Conservation (phyloP, 768 basidiomycete genomes). For the Hygrophorus pudorinus region DNA sequence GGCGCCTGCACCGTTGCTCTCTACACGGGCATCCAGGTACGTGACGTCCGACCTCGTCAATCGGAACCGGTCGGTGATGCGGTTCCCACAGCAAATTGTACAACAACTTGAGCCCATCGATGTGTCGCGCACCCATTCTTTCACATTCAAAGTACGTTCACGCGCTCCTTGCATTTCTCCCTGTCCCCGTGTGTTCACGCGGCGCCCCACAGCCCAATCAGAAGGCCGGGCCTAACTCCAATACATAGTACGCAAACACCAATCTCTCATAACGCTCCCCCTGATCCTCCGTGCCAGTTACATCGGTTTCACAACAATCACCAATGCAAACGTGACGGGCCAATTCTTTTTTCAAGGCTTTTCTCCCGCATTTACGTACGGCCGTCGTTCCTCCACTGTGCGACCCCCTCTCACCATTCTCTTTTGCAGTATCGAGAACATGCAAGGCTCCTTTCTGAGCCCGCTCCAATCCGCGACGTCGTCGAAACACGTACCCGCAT, state of each 20-base stretch:
- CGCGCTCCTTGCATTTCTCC: neutral
- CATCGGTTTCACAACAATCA: slow-evolving; percentile 41
- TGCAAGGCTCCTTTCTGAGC: slow-evolving; percentile 48
- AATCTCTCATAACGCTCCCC: slow-evolving; percentile 3
- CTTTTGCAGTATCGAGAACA: slow-evolving; percentile 37
- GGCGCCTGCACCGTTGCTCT: slow-evolving; percentile 47
- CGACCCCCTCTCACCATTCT: slow-evolving; percentile 1
- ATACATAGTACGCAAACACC: slow-evolving; percentile 39
- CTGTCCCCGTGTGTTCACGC: neutral
- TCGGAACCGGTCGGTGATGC: neutral
- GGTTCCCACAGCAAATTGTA: slow-evolving; percentile 35
- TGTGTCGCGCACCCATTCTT: slow-evolving; percentile 34
- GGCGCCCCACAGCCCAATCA: slow-evolving; percentile 37
- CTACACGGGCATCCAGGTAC: slow-evolving; percentile 46
- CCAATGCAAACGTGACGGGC: slow-evolving; percentile 18
- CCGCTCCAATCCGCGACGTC: slow-evolving; percentile 42
- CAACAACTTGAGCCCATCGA: slow-evolving; percentile 49
- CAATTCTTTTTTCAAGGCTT: slow-evolving; percentile 25
- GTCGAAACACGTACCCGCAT: slow-evolving; percentile 28
- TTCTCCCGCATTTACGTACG: slow-evolving; percentile 51
- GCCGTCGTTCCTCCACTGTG: slow-evolving; percentile 3
- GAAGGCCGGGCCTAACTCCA: slow-evolving; percentile 44
- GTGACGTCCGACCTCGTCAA: slow-evolving; percentile 16
- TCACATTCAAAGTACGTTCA: slow-evolving; percentile 42
- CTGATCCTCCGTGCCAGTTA: slow-evolving; percentile 33